Evolutionary conservation across 176 grass and related monocot species (phyloP), one percentile per base, ranked within the genome.

Genomic region (Carex scoparia): DNA sequence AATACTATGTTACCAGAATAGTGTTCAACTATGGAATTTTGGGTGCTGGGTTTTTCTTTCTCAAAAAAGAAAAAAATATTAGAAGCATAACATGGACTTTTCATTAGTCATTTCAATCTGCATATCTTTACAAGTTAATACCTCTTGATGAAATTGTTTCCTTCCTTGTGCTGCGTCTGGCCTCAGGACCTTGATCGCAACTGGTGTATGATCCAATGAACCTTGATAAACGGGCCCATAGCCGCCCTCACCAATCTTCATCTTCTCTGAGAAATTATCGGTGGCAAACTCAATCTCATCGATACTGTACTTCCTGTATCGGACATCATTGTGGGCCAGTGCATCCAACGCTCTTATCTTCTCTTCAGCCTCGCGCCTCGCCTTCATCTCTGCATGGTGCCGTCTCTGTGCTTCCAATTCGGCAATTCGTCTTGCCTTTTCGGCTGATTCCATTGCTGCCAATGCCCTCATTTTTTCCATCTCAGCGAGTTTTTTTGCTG

Each of bases 91-190:
- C 2, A 44, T 44, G 14, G 2, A 44, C 28, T 18, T 57, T 9
- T 84, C 51, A 5, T 68, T 71, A 33, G 7, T 54, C 15, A 66
- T 54, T 72, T 35, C 79, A 75, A 5, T 53, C 75, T 44, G 6
- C 12, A 3, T 55, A 65, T 77, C 30, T 16, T 84, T 62, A 63
- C 19, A 64, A 63, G 7, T 48, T 8, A 54, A 1, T 83, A 91
- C 89, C 91, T 99, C 96, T 90, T 99, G 93, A 83, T 94, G 96
- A 86, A 99, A 99, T 88, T 99, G 96, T 79, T 92, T 95, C 71
- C 88, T 23, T 7, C 96, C 96, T 30, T 95, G 96, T 75, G 92
- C 90, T 2, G 93, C 96, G 65, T 95, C 91, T 10, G 93, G 91
- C 0, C 93, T 73, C 69, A 95, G 84, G 15, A 94, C 91, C 90